These are phyloP conservation scores for Gossypium raimondii DNA, from an alignment of 345 rosid genomes.

Conservation along the genomic window DNA sequence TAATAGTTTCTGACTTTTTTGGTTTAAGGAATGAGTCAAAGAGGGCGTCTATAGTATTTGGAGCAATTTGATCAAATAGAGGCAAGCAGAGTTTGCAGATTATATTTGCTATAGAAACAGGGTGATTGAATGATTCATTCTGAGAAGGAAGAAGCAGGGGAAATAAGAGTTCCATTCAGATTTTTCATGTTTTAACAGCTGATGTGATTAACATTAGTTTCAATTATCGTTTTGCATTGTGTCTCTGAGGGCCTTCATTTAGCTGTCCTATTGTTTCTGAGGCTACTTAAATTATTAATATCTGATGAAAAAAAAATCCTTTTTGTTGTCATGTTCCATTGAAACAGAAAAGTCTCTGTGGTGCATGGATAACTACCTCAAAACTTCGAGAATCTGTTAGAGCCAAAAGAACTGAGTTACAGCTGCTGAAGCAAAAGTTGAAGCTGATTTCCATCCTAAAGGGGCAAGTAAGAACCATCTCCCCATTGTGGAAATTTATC, in stretches of 20 bases:
- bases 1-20: neutral
- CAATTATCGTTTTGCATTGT: neutral
- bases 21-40: neutral
- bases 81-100: neutral
- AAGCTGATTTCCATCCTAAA: conserved; percentile 57
- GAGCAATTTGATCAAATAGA: neutral
- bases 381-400: conserved; percentile 68
- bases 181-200: neutral
- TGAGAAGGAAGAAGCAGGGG: neutral
- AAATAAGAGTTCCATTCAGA: neutral
- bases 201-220: neutral
- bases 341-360: conserved; percentile 61
- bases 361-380: conserved; percentile 50
- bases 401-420: conserved; percentile 56
- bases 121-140: neutral
- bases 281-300: neutral
- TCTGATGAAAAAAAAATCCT: neutral
- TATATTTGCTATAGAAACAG: neutral
- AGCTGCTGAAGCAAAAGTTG: conserved; percentile 59
- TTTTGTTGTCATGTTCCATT: conserved; percentile 13
- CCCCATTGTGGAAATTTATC: conserved; percentile 17
- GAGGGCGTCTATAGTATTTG: neutral
- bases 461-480: conserved; percentile 54
- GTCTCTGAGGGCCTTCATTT: neutral
- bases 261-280: neutral